Percentiles rank a stretch among this genome's conserved stretches.
These are phyloP conservation scores for Mercurialis annua DNA, from an alignment of 345 rosid species.

Conservation along the genomic window DNA sequence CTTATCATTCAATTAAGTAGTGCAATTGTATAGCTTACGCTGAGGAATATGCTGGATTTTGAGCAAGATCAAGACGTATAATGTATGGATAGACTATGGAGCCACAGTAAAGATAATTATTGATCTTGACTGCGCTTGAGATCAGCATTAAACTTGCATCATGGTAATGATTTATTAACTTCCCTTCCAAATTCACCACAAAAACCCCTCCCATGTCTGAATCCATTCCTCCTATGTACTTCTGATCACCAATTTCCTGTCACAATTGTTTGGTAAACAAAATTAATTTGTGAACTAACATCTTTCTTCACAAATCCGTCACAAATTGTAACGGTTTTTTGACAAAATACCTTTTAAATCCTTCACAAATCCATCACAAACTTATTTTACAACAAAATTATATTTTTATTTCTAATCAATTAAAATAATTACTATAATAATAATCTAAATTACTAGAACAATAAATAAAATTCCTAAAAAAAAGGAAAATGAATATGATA, in stretches of 20 bases:
- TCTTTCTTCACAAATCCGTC: too few species aligned
- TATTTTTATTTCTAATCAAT: too few species aligned
- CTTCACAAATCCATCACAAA: too few species aligned
- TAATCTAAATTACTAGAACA: too few species aligned
- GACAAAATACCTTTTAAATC: too few species aligned
- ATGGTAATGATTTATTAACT: constrained; percentile 47
- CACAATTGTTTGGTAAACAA: neutral
- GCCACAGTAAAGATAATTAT: constrained; percentile 51
- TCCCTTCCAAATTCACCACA: constrained; percentile 59
- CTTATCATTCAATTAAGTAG: too few species aligned
- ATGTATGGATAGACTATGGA: constrained; percentile 35
- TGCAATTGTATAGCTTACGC: neutral
- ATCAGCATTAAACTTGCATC: constrained; percentile 34
- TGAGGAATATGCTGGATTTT: constrained; percentile 31
- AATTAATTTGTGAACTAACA: too few species aligned
- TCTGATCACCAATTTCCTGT: constrained; percentile 36
- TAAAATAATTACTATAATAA: too few species aligned
- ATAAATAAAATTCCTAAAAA: too few species aligned
- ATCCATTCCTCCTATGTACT: constrained; percentile 1
- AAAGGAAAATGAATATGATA: too few species aligned
- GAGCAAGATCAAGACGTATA: constrained; percentile 41
- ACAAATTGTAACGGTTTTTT: too few species aligned
- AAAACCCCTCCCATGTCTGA: constrained; percentile 43
- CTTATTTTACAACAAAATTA: too few species aligned
- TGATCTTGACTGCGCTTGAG: constrained; percentile 49